phyloP scores from a whole-genome alignment of 2,329 filamentous ascomycete genomes.

The Fusarium sp. region DNA sequence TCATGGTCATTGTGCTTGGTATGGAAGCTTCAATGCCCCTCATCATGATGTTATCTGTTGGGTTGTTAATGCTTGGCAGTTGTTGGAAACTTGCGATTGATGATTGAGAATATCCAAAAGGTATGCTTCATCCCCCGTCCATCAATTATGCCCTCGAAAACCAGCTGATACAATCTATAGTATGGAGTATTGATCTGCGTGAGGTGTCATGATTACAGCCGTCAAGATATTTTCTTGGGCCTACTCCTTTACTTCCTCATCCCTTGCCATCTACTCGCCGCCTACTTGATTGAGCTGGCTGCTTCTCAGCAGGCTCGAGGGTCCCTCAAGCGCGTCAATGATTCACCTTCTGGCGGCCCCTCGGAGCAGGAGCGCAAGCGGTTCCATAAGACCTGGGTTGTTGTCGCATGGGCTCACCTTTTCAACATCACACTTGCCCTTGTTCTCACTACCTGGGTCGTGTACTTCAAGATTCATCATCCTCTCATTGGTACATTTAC shows the following conservation, averaged over 20 bases:
- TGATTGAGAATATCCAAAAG: slow-evolving; percentile 98
- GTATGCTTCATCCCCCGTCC: slow-evolving; percentile 52
- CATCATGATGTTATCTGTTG: slow-evolving; percentile 18
- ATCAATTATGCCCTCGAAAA: background rate
- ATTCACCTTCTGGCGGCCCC: slow-evolving; percentile 56
- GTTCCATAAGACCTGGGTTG: slow-evolving; percentile 80
- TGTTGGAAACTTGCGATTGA: slow-evolving; percentile 89
- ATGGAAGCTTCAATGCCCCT: slow-evolving; percentile 44
- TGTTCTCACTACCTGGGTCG: slow-evolving; percentile 80
- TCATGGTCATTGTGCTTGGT: slow-evolving; percentile 95
- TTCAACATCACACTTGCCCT: slow-evolving; percentile 86
- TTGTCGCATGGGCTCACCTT: slow-evolving; percentile 82
- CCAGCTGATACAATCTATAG: slow-evolving; percentile 53
- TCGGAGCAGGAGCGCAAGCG: slow-evolving; percentile 69
- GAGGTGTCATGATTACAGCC: slow-evolving; percentile 86
- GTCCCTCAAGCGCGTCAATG: slow-evolving; percentile 65
- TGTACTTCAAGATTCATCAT: slow-evolving; percentile 92
- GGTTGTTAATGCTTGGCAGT: slow-evolving; percentile 60
- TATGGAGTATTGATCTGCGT: slow-evolving; percentile 96
- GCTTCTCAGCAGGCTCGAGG: slow-evolving; percentile 82
- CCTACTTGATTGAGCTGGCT: slow-evolving; percentile 86
- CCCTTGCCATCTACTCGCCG: slow-evolving; percentile 88
- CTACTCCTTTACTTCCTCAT: slow-evolving; percentile 84
- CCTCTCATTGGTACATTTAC: slow-evolving; percentile 91
- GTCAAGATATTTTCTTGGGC: slow-evolving; percentile 79